phyloP scores from a whole-genome alignment of 2,329 filamentous ascomycete genomes.

The Arthrocladium fulminans region DNA sequence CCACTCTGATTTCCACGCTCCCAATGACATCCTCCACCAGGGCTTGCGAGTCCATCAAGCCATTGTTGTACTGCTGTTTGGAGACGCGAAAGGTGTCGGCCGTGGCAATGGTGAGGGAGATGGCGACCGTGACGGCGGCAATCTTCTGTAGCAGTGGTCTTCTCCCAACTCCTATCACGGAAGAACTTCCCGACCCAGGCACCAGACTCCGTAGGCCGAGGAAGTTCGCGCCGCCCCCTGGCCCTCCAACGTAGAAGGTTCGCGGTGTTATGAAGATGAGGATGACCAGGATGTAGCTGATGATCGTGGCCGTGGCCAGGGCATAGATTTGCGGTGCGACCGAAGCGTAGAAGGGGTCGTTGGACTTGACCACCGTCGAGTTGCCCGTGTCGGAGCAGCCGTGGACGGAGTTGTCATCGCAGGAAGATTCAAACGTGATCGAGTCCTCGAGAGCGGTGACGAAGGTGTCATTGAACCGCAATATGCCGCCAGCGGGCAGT shows the following conservation, averaged over 20 bases:
- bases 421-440: slow-evolving; percentile 43
- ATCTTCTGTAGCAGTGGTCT: slow-evolving; percentile 86
- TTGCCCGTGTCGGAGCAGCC: slow-evolving; percentile 26
- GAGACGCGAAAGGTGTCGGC: slow-evolving; percentile 83
- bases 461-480: slow-evolving; percentile 35
- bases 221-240: slow-evolving; percentile 58
- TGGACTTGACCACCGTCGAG: slow-evolving; percentile 54
- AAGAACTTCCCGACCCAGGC: slow-evolving; percentile 44
- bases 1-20: slow-evolving; percentile 77
- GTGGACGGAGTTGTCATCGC: slow-evolving; percentile 31
- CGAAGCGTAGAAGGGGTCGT: slow-evolving; percentile 87
- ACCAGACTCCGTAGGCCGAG: slow-evolving; percentile 80
- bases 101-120: slow-evolving; percentile 88
- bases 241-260: slow-evolving; percentile 77
- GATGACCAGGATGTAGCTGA: slow-evolving; percentile 84
- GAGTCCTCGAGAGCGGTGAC: slow-evolving; percentile 39
- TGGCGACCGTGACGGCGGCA: slow-evolving; percentile 54
- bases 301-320: slow-evolving; percentile 80
- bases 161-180: slow-evolving; percentile 75
- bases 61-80: slow-evolving; percentile 67
- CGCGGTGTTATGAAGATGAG: slow-evolving; percentile 93
- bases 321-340: slow-evolving; percentile 90
- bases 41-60: slow-evolving; percentile 67
- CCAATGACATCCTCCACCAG: slow-evolving; percentile 73
- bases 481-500: slow-evolving; percentile 24